Conservation (phyloP, 1,139 yeast genomes). For the Nakaseomyces uthaithaninus region DNA sequence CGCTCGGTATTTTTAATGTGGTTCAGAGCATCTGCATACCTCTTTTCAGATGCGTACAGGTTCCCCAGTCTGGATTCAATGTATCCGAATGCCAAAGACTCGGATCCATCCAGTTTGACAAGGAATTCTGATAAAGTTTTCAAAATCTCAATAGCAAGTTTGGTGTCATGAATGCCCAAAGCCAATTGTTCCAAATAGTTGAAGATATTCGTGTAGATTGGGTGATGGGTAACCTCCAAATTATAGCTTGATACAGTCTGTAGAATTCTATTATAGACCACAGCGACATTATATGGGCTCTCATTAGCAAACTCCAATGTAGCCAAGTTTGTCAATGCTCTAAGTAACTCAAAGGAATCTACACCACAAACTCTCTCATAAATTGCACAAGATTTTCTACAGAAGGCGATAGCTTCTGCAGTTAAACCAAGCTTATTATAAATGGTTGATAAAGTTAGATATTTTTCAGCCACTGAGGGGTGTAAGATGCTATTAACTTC, state of each 20-base stretch:
- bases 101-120: conserved; percentile 44
- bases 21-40: conserved; percentile 48
- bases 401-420: conserved; percentile 55
- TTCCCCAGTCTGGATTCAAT: conserved; percentile 47
- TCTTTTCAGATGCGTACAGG: conserved; percentile 46
- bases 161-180: conserved; percentile 32
- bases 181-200: conserved; percentile 50
- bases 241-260: conserved; percentile 42
- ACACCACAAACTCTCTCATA: conserved; percentile 75
- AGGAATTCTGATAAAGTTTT: conserved; percentile 43
- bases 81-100: conserved; percentile 56
- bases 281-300: conserved; percentile 53
- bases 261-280: conserved; percentile 54
- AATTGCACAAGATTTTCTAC: conserved; percentile 64
- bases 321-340: conserved; percentile 69
- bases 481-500: conserved; percentile 80
- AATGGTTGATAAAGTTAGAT: conserved; percentile 55
- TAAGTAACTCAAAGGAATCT: conserved; percentile 69
- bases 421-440: conserved; percentile 54
- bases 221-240: conserved; percentile 51
- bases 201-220: conserved; percentile 60
- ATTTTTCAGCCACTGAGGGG: conserved; percentile 67
- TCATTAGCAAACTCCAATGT: conserved; percentile 57
- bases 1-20: conserved; percentile 56
- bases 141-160: conserved; percentile 44